A percentile compares a stretch with the other conserved stretches of the same genome.
phyloP scores from a whole-genome alignment of 371 early-diverging fungal species.

The Homolaphlyctis polyrhiza region DNA sequence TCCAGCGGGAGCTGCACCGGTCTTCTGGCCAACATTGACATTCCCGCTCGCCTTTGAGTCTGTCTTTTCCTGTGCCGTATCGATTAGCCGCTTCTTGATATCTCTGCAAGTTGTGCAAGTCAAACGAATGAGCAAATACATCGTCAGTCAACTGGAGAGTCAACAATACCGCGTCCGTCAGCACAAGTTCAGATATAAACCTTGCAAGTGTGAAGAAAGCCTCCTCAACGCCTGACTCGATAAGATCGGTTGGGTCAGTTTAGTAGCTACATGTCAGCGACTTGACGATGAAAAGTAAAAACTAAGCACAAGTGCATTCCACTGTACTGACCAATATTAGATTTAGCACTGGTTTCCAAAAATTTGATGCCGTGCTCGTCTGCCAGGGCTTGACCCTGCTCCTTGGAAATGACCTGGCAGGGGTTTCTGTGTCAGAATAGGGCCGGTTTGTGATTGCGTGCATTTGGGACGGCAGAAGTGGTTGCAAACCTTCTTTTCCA shows the following conservation, averaged over 20 bases:
- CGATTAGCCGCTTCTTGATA: conserved; percentile 61
- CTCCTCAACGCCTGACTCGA: conserved; percentile 77
- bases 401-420: conserved; percentile 51
- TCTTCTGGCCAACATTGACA: conserved; percentile 15
- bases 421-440: no score
- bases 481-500: conserved; percentile 66
- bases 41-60: conserved; percentile 2
- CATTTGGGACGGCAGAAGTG: not conserved
- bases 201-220: conserved; percentile 94
- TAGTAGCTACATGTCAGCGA: not conserved
- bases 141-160: not conserved
- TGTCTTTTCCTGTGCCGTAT: conserved; percentile 17
- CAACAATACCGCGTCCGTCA: not conserved
- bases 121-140: not conserved
- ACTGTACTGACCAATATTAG: conserved; percentile 58
- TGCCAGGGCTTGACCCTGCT: conserved; percentile 78
- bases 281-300: not conserved
- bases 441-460: no score
- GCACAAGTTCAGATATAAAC: conserved; percentile 45
- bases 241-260: not conserved
- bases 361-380: conserved; percentile 82
- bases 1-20: not conserved
- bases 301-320: not conserved
- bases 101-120: conserved; percentile 27
- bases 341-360: conserved; percentile 93